A percentile compares a stretch with the other conserved stretches of the same genome.
Evolutionary conservation across 768 basidiomycete species (phyloP).

Genomic region (Mycena filopes): DNA sequence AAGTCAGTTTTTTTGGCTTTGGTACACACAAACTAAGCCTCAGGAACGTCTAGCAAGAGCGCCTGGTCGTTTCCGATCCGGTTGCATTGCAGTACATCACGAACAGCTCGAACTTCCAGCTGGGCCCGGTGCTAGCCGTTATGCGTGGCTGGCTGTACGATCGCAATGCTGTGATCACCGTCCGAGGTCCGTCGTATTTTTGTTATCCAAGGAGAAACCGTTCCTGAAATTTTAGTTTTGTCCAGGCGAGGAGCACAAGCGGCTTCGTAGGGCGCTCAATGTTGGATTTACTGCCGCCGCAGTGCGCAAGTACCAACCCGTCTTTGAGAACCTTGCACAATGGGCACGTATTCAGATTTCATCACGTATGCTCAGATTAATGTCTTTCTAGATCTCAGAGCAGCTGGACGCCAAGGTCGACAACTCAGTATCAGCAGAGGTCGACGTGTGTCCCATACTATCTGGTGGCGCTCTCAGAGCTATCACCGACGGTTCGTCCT

Average conservation of each 20-base stretch:
- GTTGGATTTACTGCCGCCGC: constrained; percentile 16
- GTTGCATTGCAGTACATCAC: constrained; percentile 10
- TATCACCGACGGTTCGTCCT: constrained; percentile 15
- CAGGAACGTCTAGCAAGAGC: constrained; percentile 7
- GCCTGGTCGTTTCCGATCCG: constrained; percentile 10
- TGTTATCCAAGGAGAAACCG: background rate
- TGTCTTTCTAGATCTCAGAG: constrained; percentile 6
- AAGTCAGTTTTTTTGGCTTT: background rate
- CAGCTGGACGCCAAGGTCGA: constrained; percentile 9
- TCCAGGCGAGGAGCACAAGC: constrained; percentile 10
- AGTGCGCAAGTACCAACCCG: constrained; percentile 16
- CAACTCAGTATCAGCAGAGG: background rate
- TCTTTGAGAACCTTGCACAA: constrained; percentile 10
- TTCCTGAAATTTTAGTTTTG: background rate
- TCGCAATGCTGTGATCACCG: background rate
- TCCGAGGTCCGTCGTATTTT: background rate
- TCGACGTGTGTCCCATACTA: constrained; percentile 11
- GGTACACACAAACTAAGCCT: background rate
- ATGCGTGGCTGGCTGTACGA: constrained; percentile 18
- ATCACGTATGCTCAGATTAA: background rate
- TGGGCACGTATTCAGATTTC: background rate
- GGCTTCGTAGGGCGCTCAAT: constrained; percentile 12
- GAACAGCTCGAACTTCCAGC: constrained; percentile 13
- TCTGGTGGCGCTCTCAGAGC: constrained; percentile 22
- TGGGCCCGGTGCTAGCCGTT: constrained; percentile 10